Evolutionary conservation across 108 stramenopile genomes (phyloP), one percentile per base, ranked within the genome.

Genomic region (Fragilaria radians): DNA sequence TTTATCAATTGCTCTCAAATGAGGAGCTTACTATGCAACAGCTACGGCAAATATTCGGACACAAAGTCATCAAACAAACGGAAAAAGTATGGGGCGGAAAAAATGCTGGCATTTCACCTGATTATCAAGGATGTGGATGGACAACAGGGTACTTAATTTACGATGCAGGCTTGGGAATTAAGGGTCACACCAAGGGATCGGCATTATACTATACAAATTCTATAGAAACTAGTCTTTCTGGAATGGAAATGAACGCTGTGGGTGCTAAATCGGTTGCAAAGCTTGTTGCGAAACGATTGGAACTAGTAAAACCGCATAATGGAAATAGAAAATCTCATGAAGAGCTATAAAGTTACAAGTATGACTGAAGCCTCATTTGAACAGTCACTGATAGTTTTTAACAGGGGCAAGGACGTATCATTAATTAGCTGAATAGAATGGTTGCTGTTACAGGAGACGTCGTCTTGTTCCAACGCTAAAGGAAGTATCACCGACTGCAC

Each of bases 201-300:
- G 85, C 82, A 11, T 45, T 91, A 28, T 91, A 88, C 53, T 91
- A 88, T 74, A 69, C 81, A 0, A 81, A 81, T 63, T 75, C 86
- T 21, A 77, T 88, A 52, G 90, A 91, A 63, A 66, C 66, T 18
- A 57, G 81, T 11, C 65, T 88, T 23, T 74, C 90, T 2, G 79
- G 80, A 17, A 79, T 91, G 7, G 90, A 88, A 67, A 72, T 83
- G 2, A 68, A 59, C 23, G 86, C 90, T 29, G 80, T 88, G 52
- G 90, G 86, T 31, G 84, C 84, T 7, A 87, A 83, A 54, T 70
- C 78, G 1, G 83, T 83, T 11, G 82, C 90, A 0, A 91, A 91
- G 52, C 62, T 91, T n/a, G 63, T 86, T 53, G 84, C 90, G 7
- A 57, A 67, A 7, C 74, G 89, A 17, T 62, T 87, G 14, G 77